phyloP scores from a whole-genome alignment of 257 asterid species.

The Nicotiana otophora region DNA sequence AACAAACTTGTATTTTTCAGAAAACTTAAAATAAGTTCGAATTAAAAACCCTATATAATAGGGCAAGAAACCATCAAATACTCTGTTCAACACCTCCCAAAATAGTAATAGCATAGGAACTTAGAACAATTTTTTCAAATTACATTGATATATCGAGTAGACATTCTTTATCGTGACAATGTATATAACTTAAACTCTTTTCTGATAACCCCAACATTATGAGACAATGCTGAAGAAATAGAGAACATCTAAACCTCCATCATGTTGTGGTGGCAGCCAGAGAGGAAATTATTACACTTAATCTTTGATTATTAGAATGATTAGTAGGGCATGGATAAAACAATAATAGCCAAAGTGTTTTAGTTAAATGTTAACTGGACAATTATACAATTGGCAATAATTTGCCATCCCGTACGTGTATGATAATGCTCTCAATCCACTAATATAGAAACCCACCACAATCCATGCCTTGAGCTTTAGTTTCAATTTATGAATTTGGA shows the following conservation, averaged over 20 bases:
- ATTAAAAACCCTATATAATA: too few species aligned
- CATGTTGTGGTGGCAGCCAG: not conserved
- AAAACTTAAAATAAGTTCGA: too few species aligned
- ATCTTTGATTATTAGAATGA: not conserved
- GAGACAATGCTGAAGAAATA: not conserved
- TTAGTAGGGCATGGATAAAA: not conserved
- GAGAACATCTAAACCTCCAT: not conserved
- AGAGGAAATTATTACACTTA: constrained; percentile 4
- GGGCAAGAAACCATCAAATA: too few species aligned
- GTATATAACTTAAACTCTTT: too few species aligned
- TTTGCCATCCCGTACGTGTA: not conserved
- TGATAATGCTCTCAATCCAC: not conserved
- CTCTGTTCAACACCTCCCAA: too few species aligned
- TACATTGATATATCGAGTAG: too few species aligned
- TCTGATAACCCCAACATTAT: not conserved
- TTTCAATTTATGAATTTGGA: not conserved
- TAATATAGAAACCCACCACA: not conserved
- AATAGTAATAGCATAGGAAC: too few species aligned
- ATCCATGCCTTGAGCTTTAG: not conserved
- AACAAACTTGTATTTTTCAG: too few species aligned
- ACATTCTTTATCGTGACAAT: too few species aligned
- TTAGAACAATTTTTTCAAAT: too few species aligned
- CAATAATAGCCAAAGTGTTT: not conserved
- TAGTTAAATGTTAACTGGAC: not conserved
- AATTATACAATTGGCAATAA: not conserved